Conservation (phyloP, 768 basidiomycete species). For the Rhizopogon rudus region DNA sequence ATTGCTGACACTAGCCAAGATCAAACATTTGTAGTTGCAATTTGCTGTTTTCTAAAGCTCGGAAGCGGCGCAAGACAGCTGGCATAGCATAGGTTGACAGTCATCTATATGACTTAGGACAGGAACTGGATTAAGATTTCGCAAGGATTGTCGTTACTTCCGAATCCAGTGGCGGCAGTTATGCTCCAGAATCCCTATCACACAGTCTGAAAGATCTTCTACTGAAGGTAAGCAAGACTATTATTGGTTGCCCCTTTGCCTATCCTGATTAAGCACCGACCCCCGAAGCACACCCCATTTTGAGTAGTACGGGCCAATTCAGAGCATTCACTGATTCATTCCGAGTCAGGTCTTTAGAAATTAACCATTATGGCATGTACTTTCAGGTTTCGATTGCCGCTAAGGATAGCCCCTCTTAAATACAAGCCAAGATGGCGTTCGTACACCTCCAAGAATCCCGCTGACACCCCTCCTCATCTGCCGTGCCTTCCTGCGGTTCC, state of each 20-base stretch:
- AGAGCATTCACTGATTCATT: constrained; percentile 25
- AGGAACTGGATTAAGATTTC: neutral
- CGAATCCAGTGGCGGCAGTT: neutral
- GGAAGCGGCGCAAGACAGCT: constrained; percentile 13
- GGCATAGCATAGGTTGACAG: constrained; percentile 1
- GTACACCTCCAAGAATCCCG: constrained; percentile 16
- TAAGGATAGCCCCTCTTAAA: constrained; percentile 37
- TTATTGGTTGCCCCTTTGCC: constrained; percentile 14
- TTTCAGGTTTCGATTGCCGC: constrained; percentile 27
- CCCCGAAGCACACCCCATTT: constrained; percentile 13
- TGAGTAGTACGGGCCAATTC: constrained; percentile 10
- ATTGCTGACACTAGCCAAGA: constrained; percentile 6
- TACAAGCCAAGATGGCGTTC: constrained; percentile 26
- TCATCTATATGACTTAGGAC: neutral
- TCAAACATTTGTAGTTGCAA: neutral
- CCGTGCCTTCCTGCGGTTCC: constrained; percentile 27
- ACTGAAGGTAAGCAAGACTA: constrained; percentile 8
- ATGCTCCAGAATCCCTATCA: constrained; percentile 1
- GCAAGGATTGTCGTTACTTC: constrained; percentile 5
- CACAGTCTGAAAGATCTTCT: constrained; percentile 2
- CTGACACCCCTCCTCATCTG: constrained; percentile 27
- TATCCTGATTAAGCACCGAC: constrained; percentile 13
- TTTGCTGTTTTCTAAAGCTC: constrained; percentile 6
- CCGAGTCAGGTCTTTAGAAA: constrained; percentile 39
- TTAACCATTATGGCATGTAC: constrained; percentile 30